phyloP scores from a whole-genome alignment of 441 rosid genomes.

The Populus hybrid region DNA sequence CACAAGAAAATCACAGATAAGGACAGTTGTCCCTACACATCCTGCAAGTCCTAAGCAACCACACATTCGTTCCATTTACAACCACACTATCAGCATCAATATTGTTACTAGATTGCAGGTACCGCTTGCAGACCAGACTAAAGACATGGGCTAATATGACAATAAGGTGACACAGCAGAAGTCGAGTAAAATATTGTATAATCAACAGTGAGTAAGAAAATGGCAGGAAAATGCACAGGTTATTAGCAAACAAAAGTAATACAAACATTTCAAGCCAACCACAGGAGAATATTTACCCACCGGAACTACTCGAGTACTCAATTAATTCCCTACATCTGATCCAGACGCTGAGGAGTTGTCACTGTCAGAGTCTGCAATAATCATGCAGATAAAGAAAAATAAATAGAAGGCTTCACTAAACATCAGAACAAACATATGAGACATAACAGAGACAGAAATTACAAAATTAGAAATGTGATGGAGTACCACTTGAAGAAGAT shows the following conservation, averaged over 20 bases:
- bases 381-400: not conserved
- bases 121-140: not conserved
- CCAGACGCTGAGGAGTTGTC: constrained; percentile 95
- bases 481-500: constrained; percentile 90
- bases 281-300: constrained; percentile 25
- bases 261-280: not conserved
- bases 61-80: not conserved
- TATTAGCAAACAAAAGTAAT: not conserved
- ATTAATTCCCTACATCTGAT: constrained; percentile 67
- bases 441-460: not conserved
- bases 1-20: not conserved
- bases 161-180: not conserved
- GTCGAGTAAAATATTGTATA: not conserved
- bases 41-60: not conserved
- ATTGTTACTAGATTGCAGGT: not conserved
- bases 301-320: constrained; percentile 34
- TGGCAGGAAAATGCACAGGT: not conserved
- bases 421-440: constrained; percentile 6
- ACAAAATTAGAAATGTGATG: not conserved
- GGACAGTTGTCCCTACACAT: not conserved
- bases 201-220: not conserved
- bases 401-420: constrained; percentile 4
- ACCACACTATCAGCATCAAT: not conserved
- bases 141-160: not conserved
- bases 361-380: constrained; percentile 84